Evolutionary conservation across 257 asterid species (phyloP).

Genomic region (Cruciata laevipes): DNA sequence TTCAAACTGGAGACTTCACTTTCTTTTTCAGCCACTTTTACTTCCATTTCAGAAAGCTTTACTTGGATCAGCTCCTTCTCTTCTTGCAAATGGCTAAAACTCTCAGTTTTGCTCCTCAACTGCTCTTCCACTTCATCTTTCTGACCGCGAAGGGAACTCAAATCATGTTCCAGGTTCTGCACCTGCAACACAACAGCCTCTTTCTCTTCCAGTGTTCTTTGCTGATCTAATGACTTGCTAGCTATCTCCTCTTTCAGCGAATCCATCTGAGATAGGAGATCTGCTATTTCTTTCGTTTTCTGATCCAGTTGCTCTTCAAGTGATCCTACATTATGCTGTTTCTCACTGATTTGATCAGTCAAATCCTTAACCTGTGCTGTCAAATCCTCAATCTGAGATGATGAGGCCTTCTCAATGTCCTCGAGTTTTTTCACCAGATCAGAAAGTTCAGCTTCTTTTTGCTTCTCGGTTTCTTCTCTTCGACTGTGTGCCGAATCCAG

Average conservation of each 20-base stretch:
- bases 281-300: conserved; percentile 42
- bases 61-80: conserved; percentile 22
- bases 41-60: conserved; percentile 31
- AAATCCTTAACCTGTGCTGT: conserved; percentile 36
- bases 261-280: conserved; percentile 32
- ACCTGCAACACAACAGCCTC: conserved; percentile 24
- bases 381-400: conserved; percentile 42
- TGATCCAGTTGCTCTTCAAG: conserved; percentile 34
- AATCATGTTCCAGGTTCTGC: conserved; percentile 33
- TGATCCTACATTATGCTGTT: conserved; percentile 42
- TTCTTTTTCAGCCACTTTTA: conserved; percentile 10
- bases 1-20: conserved; percentile 29
- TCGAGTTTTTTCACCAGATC: conserved; percentile 46
- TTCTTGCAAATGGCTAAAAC: conserved; percentile 34
- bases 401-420: conserved; percentile 46
- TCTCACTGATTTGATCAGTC: conserved; percentile 33
- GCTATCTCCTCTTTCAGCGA: conserved; percentile 43
- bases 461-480: conserved; percentile 54
- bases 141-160: conserved; percentile 32
- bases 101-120: conserved; percentile 37
- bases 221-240: conserved; percentile 26
- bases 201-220: conserved; percentile 46
- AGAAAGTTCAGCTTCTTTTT: conserved; percentile 53
- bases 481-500: conserved; percentile 48
- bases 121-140: conserved; percentile 42